A percentile compares a stretch with the other conserved stretches of the same genome.
These are phyloP conservation scores for Hanseniaspora hatyaiensis DNA, from an alignment of 805 yeast species.

Conservation along the genomic window DNA sequence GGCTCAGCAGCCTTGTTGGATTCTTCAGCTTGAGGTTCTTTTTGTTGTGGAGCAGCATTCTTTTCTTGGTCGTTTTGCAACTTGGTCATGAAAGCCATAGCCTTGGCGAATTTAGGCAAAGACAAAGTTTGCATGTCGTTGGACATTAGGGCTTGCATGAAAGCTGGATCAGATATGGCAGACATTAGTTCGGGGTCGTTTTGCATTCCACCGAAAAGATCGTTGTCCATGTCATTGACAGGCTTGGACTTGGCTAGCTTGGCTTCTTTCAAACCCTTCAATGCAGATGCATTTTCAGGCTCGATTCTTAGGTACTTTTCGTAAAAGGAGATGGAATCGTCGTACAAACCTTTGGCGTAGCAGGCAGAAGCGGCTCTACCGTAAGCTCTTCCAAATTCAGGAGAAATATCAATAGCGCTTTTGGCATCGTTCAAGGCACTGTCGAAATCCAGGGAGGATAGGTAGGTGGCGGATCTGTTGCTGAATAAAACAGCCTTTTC, in stretches of 20 bases:
- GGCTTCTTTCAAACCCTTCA: constrained; percentile 65
- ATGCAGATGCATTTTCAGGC: constrained; percentile 71
- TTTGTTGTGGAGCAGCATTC: too few relatives aligned
- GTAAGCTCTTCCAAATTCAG: constrained; percentile 91
- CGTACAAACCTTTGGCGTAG: constrained; percentile 70
- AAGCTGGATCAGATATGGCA: constrained; percentile 72
- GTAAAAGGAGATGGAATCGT: constrained; percentile 61
- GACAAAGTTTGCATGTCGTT: neutral
- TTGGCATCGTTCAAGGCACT: constrained; percentile 78
- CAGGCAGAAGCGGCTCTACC: constrained; percentile 89
- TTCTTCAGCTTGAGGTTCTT: too few relatives aligned
- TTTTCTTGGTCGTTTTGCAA: too few relatives aligned
- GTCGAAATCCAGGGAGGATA: constrained; percentile 62
- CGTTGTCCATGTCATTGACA: too few relatives aligned
- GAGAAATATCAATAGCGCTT: constrained; percentile 67
- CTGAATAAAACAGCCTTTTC: constrained; percentile 79
- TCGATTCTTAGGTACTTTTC: constrained; percentile 73
- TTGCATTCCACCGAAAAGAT: constrained; percentile 60
- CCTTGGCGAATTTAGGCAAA: constrained; percentile 9
- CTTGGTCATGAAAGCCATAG: neutral
- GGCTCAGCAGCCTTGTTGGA: too few relatives aligned
- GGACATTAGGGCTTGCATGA: constrained; percentile 41
- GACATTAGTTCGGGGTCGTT: constrained; percentile 80
- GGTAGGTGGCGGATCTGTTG: constrained; percentile 84
- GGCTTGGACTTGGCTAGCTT: constrained; percentile 33